phyloP scores from a whole-genome alignment of 2,329 filamentous ascomycete species.

The Dothideomycetidae sp. region DNA sequence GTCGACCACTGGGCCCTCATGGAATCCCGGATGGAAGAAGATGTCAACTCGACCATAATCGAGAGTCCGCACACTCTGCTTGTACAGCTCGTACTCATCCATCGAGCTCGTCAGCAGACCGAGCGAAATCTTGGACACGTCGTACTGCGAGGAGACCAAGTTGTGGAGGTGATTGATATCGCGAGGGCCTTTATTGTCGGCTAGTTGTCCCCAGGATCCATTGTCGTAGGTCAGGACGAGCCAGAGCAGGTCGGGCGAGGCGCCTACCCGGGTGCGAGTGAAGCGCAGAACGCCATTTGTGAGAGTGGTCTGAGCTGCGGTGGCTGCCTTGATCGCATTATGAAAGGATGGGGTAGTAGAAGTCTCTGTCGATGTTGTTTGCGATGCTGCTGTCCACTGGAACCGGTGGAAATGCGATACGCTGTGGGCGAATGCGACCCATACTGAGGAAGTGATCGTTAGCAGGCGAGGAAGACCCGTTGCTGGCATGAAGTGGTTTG shows the following conservation, averaged over 20 bases:
- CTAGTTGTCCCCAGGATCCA: not conserved
- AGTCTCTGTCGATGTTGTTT: too few species aligned
- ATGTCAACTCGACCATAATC: not conserved
- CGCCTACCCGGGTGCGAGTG: not conserved
- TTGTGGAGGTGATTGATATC: not conserved
- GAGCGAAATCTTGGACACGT: not conserved
- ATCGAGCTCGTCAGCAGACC: constrained; percentile 3
- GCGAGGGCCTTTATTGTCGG: not conserved
- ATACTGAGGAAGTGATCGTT: too few species aligned
- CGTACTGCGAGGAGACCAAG: not conserved
- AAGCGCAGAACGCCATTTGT: not conserved
- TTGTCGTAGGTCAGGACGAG: constrained; percentile 3
- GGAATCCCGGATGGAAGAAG: constrained; percentile 2
- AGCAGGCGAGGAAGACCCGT: too few species aligned
- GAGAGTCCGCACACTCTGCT: not conserved
- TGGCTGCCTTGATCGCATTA: too few species aligned
- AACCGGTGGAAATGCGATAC: too few species aligned
- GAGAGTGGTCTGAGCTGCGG: too few species aligned
- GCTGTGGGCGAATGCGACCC: too few species aligned
- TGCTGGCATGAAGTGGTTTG: too few species aligned
- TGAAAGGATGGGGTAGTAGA: too few species aligned
- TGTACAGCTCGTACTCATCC: constrained; percentile 2
- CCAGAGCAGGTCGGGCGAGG: constrained; percentile 2
- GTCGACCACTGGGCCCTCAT: not conserved
- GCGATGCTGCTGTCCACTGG: too few species aligned